Percentiles rank a stretch among this genome's conserved stretches.
Conservation (phyloP, 345 rosid genomes). For the Tarenaya hassleriana region DNA sequence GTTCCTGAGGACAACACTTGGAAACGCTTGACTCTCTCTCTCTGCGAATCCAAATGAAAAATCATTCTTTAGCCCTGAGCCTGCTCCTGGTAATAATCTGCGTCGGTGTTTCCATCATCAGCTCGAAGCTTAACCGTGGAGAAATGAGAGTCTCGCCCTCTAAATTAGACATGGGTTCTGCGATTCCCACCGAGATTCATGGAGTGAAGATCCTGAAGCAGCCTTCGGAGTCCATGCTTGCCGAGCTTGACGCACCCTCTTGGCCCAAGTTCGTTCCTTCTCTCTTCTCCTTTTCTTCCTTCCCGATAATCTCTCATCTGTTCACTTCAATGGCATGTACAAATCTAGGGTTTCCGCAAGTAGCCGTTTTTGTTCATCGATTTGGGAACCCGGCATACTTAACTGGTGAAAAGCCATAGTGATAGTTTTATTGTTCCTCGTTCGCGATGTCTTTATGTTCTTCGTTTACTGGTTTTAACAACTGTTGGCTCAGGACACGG, state of each 20-base stretch:
- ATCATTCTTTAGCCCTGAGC: conserved; percentile 5
- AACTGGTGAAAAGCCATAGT: too few relatives aligned
- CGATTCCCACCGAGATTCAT: conserved; percentile 15
- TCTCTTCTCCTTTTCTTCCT: background rate
- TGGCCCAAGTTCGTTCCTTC: conserved; percentile 29
- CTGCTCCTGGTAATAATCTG: conserved; percentile 24
- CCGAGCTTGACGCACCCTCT: conserved; percentile 25
- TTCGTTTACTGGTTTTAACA: background rate
- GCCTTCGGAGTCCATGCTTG: conserved; percentile 18
- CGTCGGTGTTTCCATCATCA: conserved; percentile 24
- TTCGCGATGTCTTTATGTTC: background rate
- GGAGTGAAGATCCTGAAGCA: conserved; percentile 28
- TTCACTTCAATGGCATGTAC: conserved; percentile 1
- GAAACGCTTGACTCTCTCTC: too few relatives aligned
- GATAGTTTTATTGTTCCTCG: background rate
- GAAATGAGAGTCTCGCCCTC: conserved; percentile 13
- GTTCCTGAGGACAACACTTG: too few relatives aligned
- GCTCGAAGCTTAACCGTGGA: conserved; percentile 21
- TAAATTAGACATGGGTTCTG: conserved; percentile 2
- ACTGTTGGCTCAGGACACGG: conserved; percentile 7
- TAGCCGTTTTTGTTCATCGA: too few relatives aligned
- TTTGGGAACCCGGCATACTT: too few relatives aligned
- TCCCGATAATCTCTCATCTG: background rate
- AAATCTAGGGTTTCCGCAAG: conserved; percentile 4
- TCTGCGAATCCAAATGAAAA: conserved; percentile 14